Percentiles rank a stretch among this genome's conserved stretches.
Evolutionary conservation across 345 rosid genomes (phyloP).

Genomic region (Pseudoturritis turrita): DNA sequence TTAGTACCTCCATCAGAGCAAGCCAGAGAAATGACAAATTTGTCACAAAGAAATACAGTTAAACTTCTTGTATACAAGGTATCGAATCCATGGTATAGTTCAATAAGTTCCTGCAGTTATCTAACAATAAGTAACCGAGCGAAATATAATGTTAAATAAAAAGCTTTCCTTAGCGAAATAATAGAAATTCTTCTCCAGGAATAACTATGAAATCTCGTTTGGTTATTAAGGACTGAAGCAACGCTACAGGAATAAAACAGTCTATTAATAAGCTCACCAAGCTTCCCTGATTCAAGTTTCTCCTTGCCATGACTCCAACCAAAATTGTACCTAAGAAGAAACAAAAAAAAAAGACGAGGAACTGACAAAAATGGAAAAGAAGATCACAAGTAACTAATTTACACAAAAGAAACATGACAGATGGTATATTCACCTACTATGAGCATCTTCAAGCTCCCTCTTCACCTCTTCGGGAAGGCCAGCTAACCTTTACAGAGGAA

Average conservation of each 20-base stretch:
- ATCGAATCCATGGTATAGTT: background rate
- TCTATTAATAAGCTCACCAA: constrained; percentile 43
- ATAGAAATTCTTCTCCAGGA: background rate
- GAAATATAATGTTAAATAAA: background rate
- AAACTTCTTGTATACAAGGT: background rate
- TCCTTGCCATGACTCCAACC: constrained; percentile 99
- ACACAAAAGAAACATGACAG: background rate
- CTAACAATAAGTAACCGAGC: background rate
- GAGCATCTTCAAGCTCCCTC: constrained; percentile 81
- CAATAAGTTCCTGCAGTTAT: background rate
- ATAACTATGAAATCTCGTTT: constrained; percentile 1
- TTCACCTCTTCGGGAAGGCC: constrained; percentile 70
- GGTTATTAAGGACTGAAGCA: background rate
- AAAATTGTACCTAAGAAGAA: constrained; percentile 58
- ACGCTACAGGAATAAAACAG: background rate
- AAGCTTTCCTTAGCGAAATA: background rate
- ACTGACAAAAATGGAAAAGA: background rate
- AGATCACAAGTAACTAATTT: background rate
- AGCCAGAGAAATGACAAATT: background rate
- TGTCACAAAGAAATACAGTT: background rate
- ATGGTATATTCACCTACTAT: constrained; percentile 51
- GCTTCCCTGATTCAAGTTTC: constrained; percentile 89
- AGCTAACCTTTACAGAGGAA: constrained; percentile 57
- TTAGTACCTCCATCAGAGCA: background rate
- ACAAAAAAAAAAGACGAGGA: background rate